Base-by-base conservation (phyloP, 495 filamentous ascomycete species). In the Talaromyces ruber region DNA sequence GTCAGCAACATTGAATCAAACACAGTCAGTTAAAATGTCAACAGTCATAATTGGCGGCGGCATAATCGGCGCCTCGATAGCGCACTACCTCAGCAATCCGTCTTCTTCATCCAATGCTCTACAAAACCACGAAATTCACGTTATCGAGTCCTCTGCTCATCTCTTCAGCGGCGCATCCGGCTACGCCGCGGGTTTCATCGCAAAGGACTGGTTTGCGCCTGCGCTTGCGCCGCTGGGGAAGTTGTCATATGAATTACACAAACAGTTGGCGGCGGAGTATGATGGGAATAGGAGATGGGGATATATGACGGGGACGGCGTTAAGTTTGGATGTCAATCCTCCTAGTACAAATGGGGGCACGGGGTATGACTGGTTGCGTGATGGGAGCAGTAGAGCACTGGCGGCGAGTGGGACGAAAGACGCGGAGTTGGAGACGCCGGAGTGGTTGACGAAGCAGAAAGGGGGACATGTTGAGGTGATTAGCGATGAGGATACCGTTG, bases 11-110 rank as follows among this genome's bases (percentile, higher is more conserved):
- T n/a, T n/a, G n/a, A n/a, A n/a, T n/a, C 39, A 16, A 6, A n/a
- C 18, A 2, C 0, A 8, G 11, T 8, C 7, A 9, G n/a, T 18
- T n/a, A 66, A 68, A 39, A 79, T 79, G 77, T 61, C 75, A 26
- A 92, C 86, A 21, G 82, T 92, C 30, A 92, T 93, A 62, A 71
- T 94, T 53, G 90, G 90, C 55, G 82, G 83, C 56, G 90, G 90
- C 58, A 92, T 94, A 71, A 90, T 94, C 43, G 88, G 88, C 62
- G 71, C 83, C 53, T 87, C 88, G n/a, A 89, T 87, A 25, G 90
- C 89, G 11, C 92, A 88, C 71, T 91, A 90, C 68, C 81, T 91
- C 51, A 83, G 83, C 22, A 72, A 83, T 34, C 16, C 26, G 1
- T 69, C 69, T 21, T 54, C 72, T 3, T 52, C 47, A 8, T 6